Percentiles rank a stretch among this genome's conserved stretches.
These are phyloP conservation scores for Gastrolobium villosum DNA, from an alignment of 306 rosid genomes.

Conservation along the genomic window DNA sequence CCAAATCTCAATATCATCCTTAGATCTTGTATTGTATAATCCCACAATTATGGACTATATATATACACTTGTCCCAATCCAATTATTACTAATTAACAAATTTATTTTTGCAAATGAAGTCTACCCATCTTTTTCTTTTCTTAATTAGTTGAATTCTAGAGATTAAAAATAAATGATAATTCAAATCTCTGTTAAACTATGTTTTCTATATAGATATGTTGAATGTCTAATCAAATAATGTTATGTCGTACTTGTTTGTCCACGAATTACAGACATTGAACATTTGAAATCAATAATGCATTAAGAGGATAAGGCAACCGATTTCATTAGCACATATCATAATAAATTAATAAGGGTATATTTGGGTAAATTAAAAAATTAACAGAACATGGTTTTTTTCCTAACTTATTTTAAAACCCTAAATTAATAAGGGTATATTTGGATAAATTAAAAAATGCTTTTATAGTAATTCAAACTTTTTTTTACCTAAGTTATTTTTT, in stretches of 20 bases:
- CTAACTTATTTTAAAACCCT: too few relatives aligned
- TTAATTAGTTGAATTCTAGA: background rate
- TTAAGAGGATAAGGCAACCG: constrained; percentile 18
- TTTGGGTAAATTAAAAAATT: too few relatives aligned
- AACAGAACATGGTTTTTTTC: too few relatives aligned
- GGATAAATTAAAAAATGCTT: too few relatives aligned
- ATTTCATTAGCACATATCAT: background rate
- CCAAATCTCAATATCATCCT: constrained; percentile 30
- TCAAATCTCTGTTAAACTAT: background rate
- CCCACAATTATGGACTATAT: constrained; percentile 23
- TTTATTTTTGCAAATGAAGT: background rate
- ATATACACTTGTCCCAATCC: background rate
- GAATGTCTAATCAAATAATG: constrained; percentile 37
- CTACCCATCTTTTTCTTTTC: background rate
- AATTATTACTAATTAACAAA: background rate
- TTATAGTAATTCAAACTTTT: too few relatives aligned
- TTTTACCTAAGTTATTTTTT: too few relatives aligned
- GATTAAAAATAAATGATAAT: background rate
- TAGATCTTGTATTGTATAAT: background rate
- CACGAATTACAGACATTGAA: background rate
- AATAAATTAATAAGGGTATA: background rate
- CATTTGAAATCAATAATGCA: background rate
- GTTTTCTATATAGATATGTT: background rate
- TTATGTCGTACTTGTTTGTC: too few relatives aligned
- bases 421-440: too few relatives aligned